Base-by-base conservation (phyloP, 805 yeast genomes). In the Wickerhamiella alocasiicola region DNA sequence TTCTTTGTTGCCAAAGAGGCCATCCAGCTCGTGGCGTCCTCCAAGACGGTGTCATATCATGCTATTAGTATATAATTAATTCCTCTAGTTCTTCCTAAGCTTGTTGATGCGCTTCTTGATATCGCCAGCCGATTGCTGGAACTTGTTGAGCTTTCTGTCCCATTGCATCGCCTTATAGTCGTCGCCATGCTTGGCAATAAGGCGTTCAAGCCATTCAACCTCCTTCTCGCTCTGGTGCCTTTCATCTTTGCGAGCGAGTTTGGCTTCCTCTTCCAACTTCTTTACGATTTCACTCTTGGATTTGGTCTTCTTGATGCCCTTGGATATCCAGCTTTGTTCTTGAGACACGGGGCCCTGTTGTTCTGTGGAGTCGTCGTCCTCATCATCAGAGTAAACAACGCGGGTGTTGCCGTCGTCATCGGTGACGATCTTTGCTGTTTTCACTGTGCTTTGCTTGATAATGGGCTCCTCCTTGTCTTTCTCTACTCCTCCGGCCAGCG, bases 111-210 rank as follows among this genome's bases (percentile, higher is more conserved):
- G 73, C 59, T 72, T 74, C 60, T 70, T 78, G 50, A 88, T 63
- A 52, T 84, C 93, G 20, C 94, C 93, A n/a, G 76, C 77, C 46
- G 81, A 70, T 58, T 81, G 84, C 63, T 87, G 96, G 60, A 70
- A 72, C 2, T 78, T 71, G 59, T 88, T 88, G 47, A 87, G 67
- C 59, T 81, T 81, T 61, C 72, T 73, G 59, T 91, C 98, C 81
- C 94, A 81, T 57, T 75, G 79, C 98, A 91, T 91, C 52, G 77
- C 81, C 35, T 71, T 78, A 56, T 76, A 85, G 57, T 91, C 79
- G 49, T 84, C 93, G 13, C 95, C 95, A 55, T 91, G 76, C 57
- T 83, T 84, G 16, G 72, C 73, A 45, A 76, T 68, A 29, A 91
- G 64, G 18, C 60, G 60, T 35, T 57, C 61, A 31, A 82, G 59